Evolutionary conservation across 1,284 basidiomycete genomes (phyloP), one percentile per base, ranked within the genome.

Genomic region (Paramarasmius palmivorus): DNA sequence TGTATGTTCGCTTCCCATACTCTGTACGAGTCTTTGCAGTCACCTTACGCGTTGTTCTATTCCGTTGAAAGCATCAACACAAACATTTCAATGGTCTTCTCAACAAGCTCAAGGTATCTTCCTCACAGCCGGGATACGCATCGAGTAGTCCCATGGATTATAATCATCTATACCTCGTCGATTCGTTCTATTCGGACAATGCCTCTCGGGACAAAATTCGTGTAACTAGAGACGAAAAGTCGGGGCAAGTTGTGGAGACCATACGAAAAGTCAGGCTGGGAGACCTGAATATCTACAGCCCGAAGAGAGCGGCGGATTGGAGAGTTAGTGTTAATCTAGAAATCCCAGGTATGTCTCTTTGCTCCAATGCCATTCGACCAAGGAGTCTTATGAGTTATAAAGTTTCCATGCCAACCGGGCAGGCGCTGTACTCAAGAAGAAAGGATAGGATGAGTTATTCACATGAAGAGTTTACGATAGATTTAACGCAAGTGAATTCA

Each of bases 361-460:
- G 36, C 35, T 50, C 47, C 12, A 70, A 35, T 37, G 23, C 17
- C 36, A 20, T 10, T 6, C n/a, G 22, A 8, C 23, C 35, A 1
- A 39, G 23, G n/a, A 19, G 9, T 17, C 6, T 1, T 35, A 29
- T 20, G 44, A 32, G 45, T 39, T 39, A 23, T 15, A 35, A 57
- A 90, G 87, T 82, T 9, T 58, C 73, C 1, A 84, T 83, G 61
- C 87, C 88, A 0, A 58, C 83, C 52, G 87, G 87, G 3, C 67
- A 76, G 3, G 71, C 84, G 0, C 76, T 76, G 2, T 74, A 81
- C 59, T 79, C 81, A 26, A 83, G 92, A 57, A 81, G 81, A 72
- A 99, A 97, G 73, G 94, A 99, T 69, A 81, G 97, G 35, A 78
- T 98, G 64, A 92, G 91, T 61, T 99, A 99, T 68, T 75, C 86